These are phyloP conservation scores for Lipomyces yamanashiensis DNA, from an alignment of 805 yeast species.

Conservation along the genomic window DNA sequence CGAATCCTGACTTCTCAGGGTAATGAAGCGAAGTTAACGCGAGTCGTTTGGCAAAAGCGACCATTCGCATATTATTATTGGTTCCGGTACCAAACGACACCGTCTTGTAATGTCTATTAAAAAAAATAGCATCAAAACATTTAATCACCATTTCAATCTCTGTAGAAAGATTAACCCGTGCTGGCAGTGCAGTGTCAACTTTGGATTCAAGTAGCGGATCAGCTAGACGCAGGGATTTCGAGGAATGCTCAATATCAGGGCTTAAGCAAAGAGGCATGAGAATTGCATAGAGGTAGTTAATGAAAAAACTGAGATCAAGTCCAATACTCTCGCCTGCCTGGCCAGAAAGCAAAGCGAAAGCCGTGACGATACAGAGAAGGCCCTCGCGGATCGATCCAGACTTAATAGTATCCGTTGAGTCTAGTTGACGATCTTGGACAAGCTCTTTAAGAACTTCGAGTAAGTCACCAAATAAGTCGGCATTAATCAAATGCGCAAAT, in stretches of 20 bases:
- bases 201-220: constrained; percentile 61
- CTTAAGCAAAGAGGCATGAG: constrained; percentile 73
- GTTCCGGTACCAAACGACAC: constrained; percentile 35
- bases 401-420: constrained; percentile 49
- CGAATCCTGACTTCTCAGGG: constrained; percentile 87
- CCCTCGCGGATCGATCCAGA: constrained; percentile 58
- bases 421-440: constrained; percentile 45
- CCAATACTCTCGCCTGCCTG: constrained; percentile 73
- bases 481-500: constrained; percentile 89
- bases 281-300: constrained; percentile 71
- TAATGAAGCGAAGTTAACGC: constrained; percentile 69
- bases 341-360: constrained; percentile 81
- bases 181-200: constrained; percentile 30
- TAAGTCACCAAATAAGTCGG: constrained; percentile 91
- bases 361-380: constrained; percentile 81
- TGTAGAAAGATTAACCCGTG: constrained; percentile 80
- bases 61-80: constrained; percentile 52
- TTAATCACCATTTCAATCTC: constrained; percentile 81
- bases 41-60: constrained; percentile 80
- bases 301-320: constrained; percentile 80
- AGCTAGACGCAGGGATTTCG: constrained; percentile 75
- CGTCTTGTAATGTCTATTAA: constrained; percentile 53
- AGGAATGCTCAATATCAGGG: constrained; percentile 83
- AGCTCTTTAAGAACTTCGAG: constrained; percentile 86
- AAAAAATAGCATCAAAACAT: constrained; percentile 79